A percentile compares a stretch with the other conserved stretches of the same genome.
Conservation (phyloP, 129 eudicot genomes). For the Arctium minus region DNA sequence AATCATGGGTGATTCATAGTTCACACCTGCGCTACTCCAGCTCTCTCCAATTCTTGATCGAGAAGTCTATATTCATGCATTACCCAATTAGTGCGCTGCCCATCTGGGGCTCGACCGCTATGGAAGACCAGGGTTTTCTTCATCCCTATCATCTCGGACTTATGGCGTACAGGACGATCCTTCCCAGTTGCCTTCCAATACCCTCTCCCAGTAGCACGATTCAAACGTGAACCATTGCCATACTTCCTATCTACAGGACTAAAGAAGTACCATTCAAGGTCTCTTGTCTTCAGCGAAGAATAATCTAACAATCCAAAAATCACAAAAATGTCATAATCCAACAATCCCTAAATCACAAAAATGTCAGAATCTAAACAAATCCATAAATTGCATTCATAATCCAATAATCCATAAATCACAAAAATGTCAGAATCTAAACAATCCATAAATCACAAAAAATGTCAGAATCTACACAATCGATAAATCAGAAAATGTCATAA, state of each 20-base stretch:
- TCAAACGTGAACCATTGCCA: slow-evolving; percentile 67
- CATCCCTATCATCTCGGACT: slow-evolving; percentile 63
- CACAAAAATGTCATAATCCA: neutral
- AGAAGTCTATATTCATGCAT: slow-evolving; percentile 84
- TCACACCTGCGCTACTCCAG: slow-evolving; percentile 68
- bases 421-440: neutral
- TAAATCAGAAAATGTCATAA: neutral
- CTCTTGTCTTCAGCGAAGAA: slow-evolving; percentile 72
- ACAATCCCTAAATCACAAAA: neutral
- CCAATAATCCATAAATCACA: neutral
- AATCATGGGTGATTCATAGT: neutral
- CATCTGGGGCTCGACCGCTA: slow-evolving; percentile 85
- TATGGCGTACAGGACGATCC: slow-evolving; percentile 65
- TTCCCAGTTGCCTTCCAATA: slow-evolving; percentile 92
- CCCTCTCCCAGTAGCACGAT: slow-evolving; percentile 76
- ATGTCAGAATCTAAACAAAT: too few species aligned
- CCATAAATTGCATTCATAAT: neutral
- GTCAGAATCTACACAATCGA: slow-evolving; percentile 27
- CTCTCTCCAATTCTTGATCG: slow-evolving; percentile 58
- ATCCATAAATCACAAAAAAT: neutral
- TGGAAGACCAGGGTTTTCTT: slow-evolving; percentile 84
- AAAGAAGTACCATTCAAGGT: slow-evolving; percentile 84
- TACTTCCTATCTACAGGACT: slow-evolving; percentile 77
- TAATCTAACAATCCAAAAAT: slow-evolving; percentile 30
- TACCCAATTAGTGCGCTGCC: slow-evolving; percentile 85